Conservation (phyloP, 1,139 yeast species). For the Geotrichum candidum region DNA sequence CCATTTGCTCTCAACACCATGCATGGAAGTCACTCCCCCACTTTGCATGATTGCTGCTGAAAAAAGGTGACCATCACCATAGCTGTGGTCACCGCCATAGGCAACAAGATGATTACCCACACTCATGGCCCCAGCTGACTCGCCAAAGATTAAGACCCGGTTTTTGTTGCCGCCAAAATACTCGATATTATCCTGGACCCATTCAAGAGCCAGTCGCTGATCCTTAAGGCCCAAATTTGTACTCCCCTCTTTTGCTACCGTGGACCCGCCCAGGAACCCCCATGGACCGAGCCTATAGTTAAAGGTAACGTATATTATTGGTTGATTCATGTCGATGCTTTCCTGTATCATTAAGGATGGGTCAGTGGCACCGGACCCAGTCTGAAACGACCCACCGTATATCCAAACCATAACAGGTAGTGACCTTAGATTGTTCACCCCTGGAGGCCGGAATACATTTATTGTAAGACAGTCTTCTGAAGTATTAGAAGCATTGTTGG, state of each 20-base stretch:
- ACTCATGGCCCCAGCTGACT: slow-evolving; percentile 34
- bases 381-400: slow-evolving; percentile 32
- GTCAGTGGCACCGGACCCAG: slow-evolving; percentile 22
- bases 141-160: slow-evolving; percentile 32
- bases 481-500: neutral
- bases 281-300: slow-evolving; percentile 31
- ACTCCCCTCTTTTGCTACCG: slow-evolving; percentile 20
- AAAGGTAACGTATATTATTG: slow-evolving; percentile 19
- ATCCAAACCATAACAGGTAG: slow-evolving; percentile 31
- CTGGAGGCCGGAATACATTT: slow-evolving; percentile 28
- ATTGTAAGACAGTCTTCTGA: slow-evolving; percentile 28
- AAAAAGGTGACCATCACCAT: slow-evolving; percentile 21
- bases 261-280: slow-evolving; percentile 30
- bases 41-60: slow-evolving; percentile 29
- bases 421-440: neutral
- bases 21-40: slow-evolving; percentile 19
- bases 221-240: slow-evolving; percentile 32
- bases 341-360: slow-evolving; percentile 18
- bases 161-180: slow-evolving; percentile 34
- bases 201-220: slow-evolving; percentile 31
- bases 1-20: slow-evolving; percentile 2
- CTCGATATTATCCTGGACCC: slow-evolving; percentile 32
- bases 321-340: slow-evolving; percentile 21
- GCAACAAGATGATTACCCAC: slow-evolving; percentile 27
- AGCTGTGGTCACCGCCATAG: slow-evolving; percentile 17